Evolutionary conservation across 805 yeast species (phyloP).

Genomic region (Saccharomycopsis fodiens): DNA sequence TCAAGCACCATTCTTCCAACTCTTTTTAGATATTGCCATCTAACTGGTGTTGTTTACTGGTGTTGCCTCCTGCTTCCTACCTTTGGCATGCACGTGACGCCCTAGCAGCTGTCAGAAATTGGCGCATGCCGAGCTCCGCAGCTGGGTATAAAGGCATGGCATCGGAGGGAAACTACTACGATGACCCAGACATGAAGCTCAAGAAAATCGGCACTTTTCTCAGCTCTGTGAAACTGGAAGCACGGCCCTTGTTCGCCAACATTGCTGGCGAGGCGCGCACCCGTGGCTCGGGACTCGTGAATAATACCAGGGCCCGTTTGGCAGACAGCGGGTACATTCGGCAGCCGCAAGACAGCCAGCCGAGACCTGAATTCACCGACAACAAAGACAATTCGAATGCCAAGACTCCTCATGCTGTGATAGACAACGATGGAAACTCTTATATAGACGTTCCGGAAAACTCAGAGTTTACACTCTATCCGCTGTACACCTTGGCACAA

Average conservation of each 20-base stretch:
- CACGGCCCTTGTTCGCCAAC: slow-evolving; percentile 10
- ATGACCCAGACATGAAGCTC: slow-evolving; percentile 12
- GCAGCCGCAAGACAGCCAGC: background rate
- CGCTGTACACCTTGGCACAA: slow-evolving; percentile 38
- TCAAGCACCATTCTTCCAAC: too few relatives aligned
- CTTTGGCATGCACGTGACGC: too few relatives aligned
- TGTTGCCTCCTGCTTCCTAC: too few relatives aligned
- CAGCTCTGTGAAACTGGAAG: slow-evolving; percentile 10
- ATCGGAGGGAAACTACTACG: background rate
- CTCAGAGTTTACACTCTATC: slow-evolving; percentile 53
- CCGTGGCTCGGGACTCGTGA: slow-evolving; percentile 6
- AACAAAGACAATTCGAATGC: slow-evolving; percentile 11
- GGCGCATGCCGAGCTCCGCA: too few relatives aligned
- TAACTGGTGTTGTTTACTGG: too few relatives aligned
- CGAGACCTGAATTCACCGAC: slow-evolving; percentile 9
- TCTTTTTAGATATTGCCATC: too few relatives aligned
- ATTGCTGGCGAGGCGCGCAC: slow-evolving; percentile 15
- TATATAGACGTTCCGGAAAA: slow-evolving; percentile 27
- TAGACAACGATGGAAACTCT: slow-evolving; percentile 3
- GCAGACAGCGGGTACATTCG: slow-evolving; percentile 8
- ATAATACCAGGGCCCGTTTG: slow-evolving; percentile 7
- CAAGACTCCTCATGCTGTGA: background rate
- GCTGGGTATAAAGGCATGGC: too few relatives aligned
- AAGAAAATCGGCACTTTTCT: slow-evolving; percentile 13
- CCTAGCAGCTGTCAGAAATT: too few relatives aligned